A percentile compares a stretch with the other conserved stretches of the same genome.
phyloP scores from a whole-genome alignment of 192 early-diverging fungal genomes.

The Spinellus fusiger region DNA sequence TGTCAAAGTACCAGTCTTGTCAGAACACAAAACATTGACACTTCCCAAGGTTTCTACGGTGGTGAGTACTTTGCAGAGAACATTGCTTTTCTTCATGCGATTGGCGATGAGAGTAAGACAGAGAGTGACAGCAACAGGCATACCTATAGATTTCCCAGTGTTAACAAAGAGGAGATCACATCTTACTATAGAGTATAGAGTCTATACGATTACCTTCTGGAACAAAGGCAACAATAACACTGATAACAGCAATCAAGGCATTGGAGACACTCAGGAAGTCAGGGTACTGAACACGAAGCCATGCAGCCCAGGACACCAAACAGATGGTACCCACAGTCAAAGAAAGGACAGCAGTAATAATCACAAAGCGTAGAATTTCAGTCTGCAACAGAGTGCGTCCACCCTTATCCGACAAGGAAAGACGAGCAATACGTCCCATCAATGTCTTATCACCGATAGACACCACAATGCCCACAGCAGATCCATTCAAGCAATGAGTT shows the following conservation, averaged over 20 bases:
- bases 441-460: constrained; percentile 71
- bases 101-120: constrained; percentile 71
- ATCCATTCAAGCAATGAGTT: constrained; percentile 63
- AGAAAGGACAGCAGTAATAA: constrained; percentile 55
- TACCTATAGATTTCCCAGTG: not conserved
- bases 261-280: constrained; percentile 43
- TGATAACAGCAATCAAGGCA: constrained; percentile 47
- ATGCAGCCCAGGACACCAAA: constrained; percentile 40
- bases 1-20: constrained; percentile 94
- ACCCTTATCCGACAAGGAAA: constrained; percentile 39
- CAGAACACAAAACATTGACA: constrained; percentile 66
- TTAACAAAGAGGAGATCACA: not conserved
- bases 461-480: constrained; percentile 67
- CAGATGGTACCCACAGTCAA: constrained; percentile 43
- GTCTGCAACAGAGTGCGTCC: constrained; percentile 50
- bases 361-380: constrained; percentile 62
- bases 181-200: not conserved
- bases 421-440: constrained; percentile 67
- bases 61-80: constrained; percentile 77
- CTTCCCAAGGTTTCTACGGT: constrained; percentile 86
- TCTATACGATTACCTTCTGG: constrained; percentile 53
- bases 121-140: constrained; percentile 77
- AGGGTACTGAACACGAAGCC: constrained; percentile 51
- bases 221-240: constrained; percentile 69
- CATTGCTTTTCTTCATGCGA: constrained; percentile 61